Base-by-base conservation (phyloP, 441 rosid genomes). In the Biscutella auriculata region DNA sequence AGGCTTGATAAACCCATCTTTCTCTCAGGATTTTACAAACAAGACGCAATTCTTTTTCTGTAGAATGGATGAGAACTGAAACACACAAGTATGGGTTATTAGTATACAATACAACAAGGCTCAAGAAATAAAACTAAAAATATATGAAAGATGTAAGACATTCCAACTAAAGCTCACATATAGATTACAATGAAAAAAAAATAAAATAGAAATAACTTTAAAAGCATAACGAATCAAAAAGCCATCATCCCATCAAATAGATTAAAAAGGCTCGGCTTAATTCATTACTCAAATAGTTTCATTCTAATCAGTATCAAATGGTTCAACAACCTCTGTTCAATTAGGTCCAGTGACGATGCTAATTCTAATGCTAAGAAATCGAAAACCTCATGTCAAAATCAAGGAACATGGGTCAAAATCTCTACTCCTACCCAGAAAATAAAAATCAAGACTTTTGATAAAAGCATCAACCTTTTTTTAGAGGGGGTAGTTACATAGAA, bases 1-100 rank as follows among this genome's bases (percentile, higher is more conserved):
- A 88, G 90, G 45, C 84, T 88, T 13, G 93, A 82, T 33, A 91
- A 74, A 71, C 96, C 98, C 96, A 91, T 91, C 51, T 50, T 74
- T 42, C 13, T 53, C 35, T 39, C 27, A 40, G 27, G 43, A 50
- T 47, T 13, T 9, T 63, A 26, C 17, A 53, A 49, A 49, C 17
- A 19, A 45, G 47, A 23, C 23, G 40, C 30, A 13, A 10, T 32
- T 26, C n/a, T 43, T 44, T 36, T 28, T 59, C 43, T n/a, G 43
- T 47, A 5, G 7, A 63, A 66, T 19, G 10, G 62, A 60, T 41
- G 9, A 49, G 60, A 47, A 63, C 74, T 73, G 76, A 23, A 63
- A 67, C 16, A 56, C 41, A 50, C 13, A 13, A 45, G 17, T 27
- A 23, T 14, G 6, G 51, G n/a, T 16, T 7, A 37, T 71, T 45